phyloP scores from a whole-genome alignment of 345 rosid species.

The Hypericum perforatum region DNA sequence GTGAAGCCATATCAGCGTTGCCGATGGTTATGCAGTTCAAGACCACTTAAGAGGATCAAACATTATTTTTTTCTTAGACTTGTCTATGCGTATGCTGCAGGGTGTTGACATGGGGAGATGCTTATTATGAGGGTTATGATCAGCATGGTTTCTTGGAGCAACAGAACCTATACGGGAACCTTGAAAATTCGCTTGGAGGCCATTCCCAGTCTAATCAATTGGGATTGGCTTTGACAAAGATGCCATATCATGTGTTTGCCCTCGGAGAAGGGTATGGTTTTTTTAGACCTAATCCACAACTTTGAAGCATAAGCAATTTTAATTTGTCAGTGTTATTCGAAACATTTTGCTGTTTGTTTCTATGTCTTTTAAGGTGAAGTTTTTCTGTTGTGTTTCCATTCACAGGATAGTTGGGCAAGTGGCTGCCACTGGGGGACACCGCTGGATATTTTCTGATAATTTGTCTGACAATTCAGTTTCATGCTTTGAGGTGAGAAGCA shows the following conservation, averaged over 20 bases:
- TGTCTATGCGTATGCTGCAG: constrained; percentile 22
- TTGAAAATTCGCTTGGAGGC: constrained; percentile 30
- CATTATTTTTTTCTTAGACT: no score
- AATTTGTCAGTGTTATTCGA: no score
- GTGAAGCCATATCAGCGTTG: no score
- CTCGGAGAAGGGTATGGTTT: constrained; percentile 80
- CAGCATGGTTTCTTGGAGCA: constrained; percentile 29
- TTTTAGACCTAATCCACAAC: background rate
- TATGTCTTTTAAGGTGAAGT: background rate
- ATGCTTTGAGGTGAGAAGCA: constrained; percentile 45
- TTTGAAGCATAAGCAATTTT: no score
- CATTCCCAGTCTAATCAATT: constrained; percentile 40
- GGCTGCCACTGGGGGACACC: constrained; percentile 64
- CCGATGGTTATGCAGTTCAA: no score
- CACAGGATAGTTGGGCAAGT: constrained; percentile 82
- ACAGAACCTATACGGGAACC: constrained; percentile 28
- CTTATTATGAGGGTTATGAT: constrained; percentile 50
- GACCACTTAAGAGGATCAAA: no score
- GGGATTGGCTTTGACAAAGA: constrained; percentile 74
- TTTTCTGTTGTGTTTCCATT: constrained; percentile 14
- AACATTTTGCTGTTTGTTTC: background rate
- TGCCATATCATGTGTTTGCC: constrained; percentile 78
- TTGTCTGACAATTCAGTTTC: constrained; percentile 31
- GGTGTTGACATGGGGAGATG: constrained; percentile 88
- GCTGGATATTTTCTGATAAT: constrained; percentile 61